Percentiles rank a stretch among this genome's conserved stretches.
Conservation (phyloP, 2,329 filamentous ascomycete genomes). For the Penicillium sp. region DNA sequence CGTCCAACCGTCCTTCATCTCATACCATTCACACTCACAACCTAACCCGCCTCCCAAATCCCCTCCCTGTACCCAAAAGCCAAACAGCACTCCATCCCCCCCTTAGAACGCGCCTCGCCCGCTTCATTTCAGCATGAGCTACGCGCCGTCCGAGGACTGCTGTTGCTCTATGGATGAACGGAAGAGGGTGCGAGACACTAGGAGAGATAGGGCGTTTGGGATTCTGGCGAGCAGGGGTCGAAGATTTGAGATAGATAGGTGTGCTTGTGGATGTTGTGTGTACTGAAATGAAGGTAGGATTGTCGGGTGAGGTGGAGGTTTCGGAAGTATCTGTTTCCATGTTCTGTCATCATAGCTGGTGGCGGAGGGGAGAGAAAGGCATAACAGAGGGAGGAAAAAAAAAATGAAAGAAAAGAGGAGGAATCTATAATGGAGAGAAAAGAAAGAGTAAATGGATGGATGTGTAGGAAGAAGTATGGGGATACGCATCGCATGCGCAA, state of each 20-base stretch:
- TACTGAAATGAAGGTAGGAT: not conserved
- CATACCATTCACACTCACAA: not conserved
- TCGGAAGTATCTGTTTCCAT: constrained; percentile 45
- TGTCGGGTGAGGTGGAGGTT: constrained; percentile 14
- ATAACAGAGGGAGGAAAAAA: not conserved
- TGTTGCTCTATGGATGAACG: constrained; percentile 17
- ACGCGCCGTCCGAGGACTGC: constrained; percentile 22
- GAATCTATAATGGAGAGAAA: not conserved
- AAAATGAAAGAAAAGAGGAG: not conserved
- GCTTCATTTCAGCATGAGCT: constrained; percentile 7
- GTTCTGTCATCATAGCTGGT: constrained; percentile 42
- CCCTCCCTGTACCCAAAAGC: not conserved
- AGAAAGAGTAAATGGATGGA: not conserved
- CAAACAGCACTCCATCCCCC: not conserved
- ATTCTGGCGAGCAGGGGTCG: not conserved
- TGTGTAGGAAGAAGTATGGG: not conserved
- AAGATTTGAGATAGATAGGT: not conserved
- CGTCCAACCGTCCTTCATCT: constrained; percentile 1
- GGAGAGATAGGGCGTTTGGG: constrained; percentile 1
- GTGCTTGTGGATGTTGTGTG: not conserved
- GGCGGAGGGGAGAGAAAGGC: not conserved
- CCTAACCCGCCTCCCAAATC: not conserved
- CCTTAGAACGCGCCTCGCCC: not conserved
- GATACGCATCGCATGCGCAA: not conserved
- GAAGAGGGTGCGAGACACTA: not conserved